Evolutionary conservation across 2,329 filamentous ascomycete genomes (phyloP), one percentile per base, ranked within the genome.

Genomic region (Trichothecium sympodiale): DNA sequence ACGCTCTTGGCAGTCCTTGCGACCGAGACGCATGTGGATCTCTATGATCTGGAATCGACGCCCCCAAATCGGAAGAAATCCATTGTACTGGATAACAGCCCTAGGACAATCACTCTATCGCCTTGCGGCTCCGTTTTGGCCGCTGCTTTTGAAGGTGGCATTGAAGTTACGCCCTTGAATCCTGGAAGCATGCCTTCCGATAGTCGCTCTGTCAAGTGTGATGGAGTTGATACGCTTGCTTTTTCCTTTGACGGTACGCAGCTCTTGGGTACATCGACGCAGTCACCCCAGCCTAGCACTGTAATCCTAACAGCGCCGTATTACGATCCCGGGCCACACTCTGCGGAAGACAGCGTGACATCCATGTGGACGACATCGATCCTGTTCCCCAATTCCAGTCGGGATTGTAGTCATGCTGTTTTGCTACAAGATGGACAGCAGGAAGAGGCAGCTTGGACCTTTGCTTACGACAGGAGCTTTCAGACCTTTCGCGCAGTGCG

Each of bases 291-390:
- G 26, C 75, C 80, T 4, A 80, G 71, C 47, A 83, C 84, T 0
- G 81, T 89, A 29, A 77, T 86, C 33, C 67, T 91, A 25, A 85
- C 82, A 0, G 83, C 83, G 1, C 83, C 84, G 2, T 87, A 87
- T 49, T 86, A 84, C 53, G 79, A 83, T 29, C 82, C 77, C 0
- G 79, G 79, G 26, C 74, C 73, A 44, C 68, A 76, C 34, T 65
- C 80, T 42, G 69, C 65, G 10, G 77, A 80, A 39, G 75, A 83
- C 39, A 71, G 77, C 42, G 69, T 86, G 41, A 82, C 79, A 51
- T 74, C 79, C 17, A 70, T 89, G 50, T 91, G 84, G 84, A 89
- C 84, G 6, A 86, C 83, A 1, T 87, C 86, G 25, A 88, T 91
- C 31, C 61, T 91, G 3, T 89, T 89, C 38, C 83, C 84, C 4